Base-by-base conservation (phyloP, 768 basidiomycete genomes). In the Gautieria morchelliformis region DNA sequence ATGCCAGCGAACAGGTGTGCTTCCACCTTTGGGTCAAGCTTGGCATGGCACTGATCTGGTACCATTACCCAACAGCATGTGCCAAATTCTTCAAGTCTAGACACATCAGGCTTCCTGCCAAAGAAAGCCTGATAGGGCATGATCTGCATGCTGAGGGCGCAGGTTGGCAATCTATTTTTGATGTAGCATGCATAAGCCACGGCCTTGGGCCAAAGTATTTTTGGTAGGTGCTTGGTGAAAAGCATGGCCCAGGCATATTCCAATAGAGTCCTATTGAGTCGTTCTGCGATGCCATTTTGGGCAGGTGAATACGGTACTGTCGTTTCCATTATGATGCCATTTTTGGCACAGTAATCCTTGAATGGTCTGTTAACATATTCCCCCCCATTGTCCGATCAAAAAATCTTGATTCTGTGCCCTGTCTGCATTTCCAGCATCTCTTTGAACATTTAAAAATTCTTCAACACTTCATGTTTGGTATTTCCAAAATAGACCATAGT, bases 241-340 rank as follows among this genome's bases (percentile, higher is more conserved):
- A 52, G 6, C 57, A 52, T 58, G 11, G 48, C 4, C 0, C 33
- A 30, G 11, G 48, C 49, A 15, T 3, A 3, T n/a, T 58, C 49
- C 3, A 52, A 11, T 30, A 58, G 20, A 4, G 49, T 52, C 19
- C 35, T 33, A 20, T 52, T 51, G 0, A 40, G 11, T 1, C 49
- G 30, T 46, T 58, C 56, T 1, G 35, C 56, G 61, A 65, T 3
- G 65, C 68, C 70, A 58, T 75, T 76, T 30, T 75, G 71, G 0
- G 68, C 61, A 0, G 71, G 71, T 6, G 70, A 69, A 30, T 75
- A 73, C 3, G 71, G 74, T 3, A 65, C 66, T 0, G 68, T 71
- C 0, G 61, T 63, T 15, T 75, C 66, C 0, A 72, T 58, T 0
- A 63, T 62, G 6, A 73, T 72, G 0, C 73, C 71, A 1, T 63